A percentile compares a stretch with the other conserved stretches of the same genome.
These are phyloP conservation scores for Rutstroemia sp. DNA, from an alignment of 2,329 filamentous ascomycete genomes.

Conservation along the genomic window DNA sequence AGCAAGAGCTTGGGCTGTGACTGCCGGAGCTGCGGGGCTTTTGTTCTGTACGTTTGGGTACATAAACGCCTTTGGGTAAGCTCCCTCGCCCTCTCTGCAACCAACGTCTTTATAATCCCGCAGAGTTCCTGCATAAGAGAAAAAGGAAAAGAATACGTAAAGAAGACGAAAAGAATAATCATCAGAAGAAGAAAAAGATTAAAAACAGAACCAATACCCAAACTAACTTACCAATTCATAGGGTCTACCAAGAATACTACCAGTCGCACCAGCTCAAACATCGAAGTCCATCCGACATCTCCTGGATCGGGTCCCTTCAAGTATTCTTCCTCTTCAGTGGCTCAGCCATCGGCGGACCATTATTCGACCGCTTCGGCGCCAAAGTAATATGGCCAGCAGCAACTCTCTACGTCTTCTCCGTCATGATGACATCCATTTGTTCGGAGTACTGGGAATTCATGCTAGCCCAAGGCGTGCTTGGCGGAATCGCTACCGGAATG, in stretches of 20 bases:
- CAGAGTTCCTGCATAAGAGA: no score
- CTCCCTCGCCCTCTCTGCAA: not conserved
- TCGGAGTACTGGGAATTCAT: slow-evolving; percentile 31
- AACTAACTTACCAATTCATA: slow-evolving; percentile 24
- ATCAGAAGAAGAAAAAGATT: no score
- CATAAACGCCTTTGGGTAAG: slow-evolving; percentile 31
- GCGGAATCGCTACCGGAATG: slow-evolving; percentile 28
- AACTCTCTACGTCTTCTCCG: slow-evolving; percentile 16
- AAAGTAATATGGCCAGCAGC: slow-evolving; percentile 33
- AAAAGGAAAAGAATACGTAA: no score
- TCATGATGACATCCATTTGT: slow-evolving; percentile 33
- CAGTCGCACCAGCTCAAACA: slow-evolving; percentile 37
- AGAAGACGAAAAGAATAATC: no score
- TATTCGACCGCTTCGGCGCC: slow-evolving; percentile 37
- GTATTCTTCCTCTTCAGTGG: slow-evolving; percentile 6
- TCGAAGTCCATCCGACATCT: slow-evolving; percentile 25
- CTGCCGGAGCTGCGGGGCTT: slow-evolving; percentile 37
- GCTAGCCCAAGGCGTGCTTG: slow-evolving; percentile 28
- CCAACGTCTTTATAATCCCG: not conserved
- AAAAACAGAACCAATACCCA: not conserved
- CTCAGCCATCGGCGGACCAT: slow-evolving; percentile 1
- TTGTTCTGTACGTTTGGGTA: slow-evolving; percentile 41
- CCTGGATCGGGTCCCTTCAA: slow-evolving; percentile 2
- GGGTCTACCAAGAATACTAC: slow-evolving; percentile 51
- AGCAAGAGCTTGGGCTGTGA: slow-evolving; percentile 43